Evolutionary conservation across 2,329 filamentous ascomycete species (phyloP).

Genomic region (Fusarium poae): DNA sequence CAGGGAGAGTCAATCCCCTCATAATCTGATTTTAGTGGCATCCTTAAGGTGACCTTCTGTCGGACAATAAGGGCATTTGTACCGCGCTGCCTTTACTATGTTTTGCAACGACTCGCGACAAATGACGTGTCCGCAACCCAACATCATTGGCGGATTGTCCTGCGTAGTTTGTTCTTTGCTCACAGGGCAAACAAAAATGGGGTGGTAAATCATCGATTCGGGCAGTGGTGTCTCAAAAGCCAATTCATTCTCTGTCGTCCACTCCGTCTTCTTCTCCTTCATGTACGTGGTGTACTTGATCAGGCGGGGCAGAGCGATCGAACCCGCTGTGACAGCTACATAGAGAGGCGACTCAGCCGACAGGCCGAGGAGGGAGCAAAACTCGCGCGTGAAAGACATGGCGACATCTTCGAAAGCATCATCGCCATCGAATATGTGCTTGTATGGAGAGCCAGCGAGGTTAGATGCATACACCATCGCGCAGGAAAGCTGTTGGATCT

Average conservation of each 20-base stretch:
- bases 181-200: constrained; percentile 97
- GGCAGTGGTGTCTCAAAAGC: constrained; percentile 79
- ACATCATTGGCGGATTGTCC: constrained; percentile 94
- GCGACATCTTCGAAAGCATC: constrained; percentile 86
- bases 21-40: constrained; percentile 79
- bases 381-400: constrained; percentile 90
- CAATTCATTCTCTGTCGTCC: constrained; percentile 92
- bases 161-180: constrained; percentile 97
- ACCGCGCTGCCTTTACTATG: constrained; percentile 81
- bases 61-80: constrained; percentile 98
- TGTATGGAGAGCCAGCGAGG: constrained; percentile 81
- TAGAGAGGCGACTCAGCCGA: constrained; percentile 94
- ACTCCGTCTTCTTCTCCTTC: constrained; percentile 90
- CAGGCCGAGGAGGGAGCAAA: constrained; percentile 90
- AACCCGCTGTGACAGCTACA: constrained; percentile 90
- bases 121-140: constrained; percentile 95
- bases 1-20: neutral
- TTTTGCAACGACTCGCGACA: constrained; percentile 85
- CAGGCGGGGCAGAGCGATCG: constrained; percentile 89
- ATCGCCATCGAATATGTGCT: constrained; percentile 79
- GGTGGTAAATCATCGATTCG: constrained; percentile 80
- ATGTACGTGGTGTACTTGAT: constrained; percentile 91
- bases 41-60: constrained; percentile 83
- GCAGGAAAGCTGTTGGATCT: constrained; percentile 84
- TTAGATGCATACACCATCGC: constrained; percentile 86